Evolutionary conservation across 257 asterid species (phyloP).

Genomic region (Eucommia ulmoides): DNA sequence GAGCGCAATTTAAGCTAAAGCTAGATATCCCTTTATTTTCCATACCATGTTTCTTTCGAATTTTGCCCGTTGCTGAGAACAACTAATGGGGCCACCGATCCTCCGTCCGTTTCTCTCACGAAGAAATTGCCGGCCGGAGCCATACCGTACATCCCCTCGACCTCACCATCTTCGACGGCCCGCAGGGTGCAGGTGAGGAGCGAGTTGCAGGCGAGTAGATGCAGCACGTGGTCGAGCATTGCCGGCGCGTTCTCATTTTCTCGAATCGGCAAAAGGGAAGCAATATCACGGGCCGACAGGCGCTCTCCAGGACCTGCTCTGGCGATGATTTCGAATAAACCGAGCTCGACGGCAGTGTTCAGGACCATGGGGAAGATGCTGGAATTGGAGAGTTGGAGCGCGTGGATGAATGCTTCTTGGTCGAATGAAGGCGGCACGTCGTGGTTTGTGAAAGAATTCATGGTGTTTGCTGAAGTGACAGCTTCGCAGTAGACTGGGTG

Average conservation of each 20-base stretch:
- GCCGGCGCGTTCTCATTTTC: slow-evolving; percentile 11
- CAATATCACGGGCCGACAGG: slow-evolving; percentile 22
- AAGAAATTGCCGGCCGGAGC: slow-evolving; percentile 21
- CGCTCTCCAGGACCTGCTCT: slow-evolving; percentile 10
- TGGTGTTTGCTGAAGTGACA: no score
- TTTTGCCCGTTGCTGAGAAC: no score
- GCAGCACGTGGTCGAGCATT: slow-evolving; percentile 29
- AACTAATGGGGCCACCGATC: no score
- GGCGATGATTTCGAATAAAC: slow-evolving; percentile 25
- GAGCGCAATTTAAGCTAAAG: no score
- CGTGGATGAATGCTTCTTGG: slow-evolving; percentile 1
- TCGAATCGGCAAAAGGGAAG: slow-evolving; percentile 7
- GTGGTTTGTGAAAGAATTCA: no score
- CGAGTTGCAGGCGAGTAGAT: slow-evolving; percentile 22
- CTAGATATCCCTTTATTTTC: no score
- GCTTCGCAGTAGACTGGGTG: no score
- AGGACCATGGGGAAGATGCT: slow-evolving; percentile 18
- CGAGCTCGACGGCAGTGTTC: slow-evolving; percentile 16
- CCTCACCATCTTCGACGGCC: slow-evolving; percentile 1
- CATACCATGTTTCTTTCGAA: no score
- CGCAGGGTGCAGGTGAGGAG: slow-evolving; percentile 12
- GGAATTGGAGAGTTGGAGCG: slow-evolving; percentile 13
- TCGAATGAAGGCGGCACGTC: no score
- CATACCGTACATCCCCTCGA: slow-evolving; percentile 17
- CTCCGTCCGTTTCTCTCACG: slow-evolving; percentile 20